Percentiles rank a stretch among this genome's conserved stretches.
phyloP scores from a whole-genome alignment of 176 grass and related monocot genomes.

The Thinopyrum elongatum region DNA sequence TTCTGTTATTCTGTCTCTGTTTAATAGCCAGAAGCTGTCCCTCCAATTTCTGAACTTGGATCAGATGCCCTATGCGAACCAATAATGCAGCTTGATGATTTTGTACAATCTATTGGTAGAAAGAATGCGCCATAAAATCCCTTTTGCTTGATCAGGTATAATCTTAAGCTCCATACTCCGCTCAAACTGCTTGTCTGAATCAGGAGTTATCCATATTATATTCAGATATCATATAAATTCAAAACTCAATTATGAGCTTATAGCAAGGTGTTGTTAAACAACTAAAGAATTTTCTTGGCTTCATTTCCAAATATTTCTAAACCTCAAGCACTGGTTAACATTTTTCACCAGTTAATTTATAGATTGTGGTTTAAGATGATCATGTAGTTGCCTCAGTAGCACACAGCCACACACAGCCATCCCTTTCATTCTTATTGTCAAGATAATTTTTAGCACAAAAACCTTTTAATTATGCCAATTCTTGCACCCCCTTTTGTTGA shows the following conservation, averaged over 20 bases:
- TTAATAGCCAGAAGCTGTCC: constrained; percentile 58
- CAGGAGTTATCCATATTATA: not conserved
- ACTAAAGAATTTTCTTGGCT: not conserved
- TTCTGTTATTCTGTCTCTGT: not conserved
- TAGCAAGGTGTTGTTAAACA: not conserved
- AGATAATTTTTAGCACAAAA: not conserved
- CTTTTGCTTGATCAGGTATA: constrained; percentile 78
- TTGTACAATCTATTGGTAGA: constrained; percentile 45
- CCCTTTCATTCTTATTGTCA: not conserved
- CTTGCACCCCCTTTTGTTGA: too few relatives aligned
- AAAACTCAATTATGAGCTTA: not conserved
- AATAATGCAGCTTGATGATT: constrained; percentile 49
- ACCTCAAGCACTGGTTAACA: not conserved
- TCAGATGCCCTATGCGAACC: constrained; percentile 66
- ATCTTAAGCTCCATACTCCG: not conserved
- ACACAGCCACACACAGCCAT: too few relatives aligned
- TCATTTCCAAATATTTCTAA: not conserved
- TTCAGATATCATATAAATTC: not conserved
- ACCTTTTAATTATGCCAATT: not conserved
- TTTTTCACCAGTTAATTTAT: not conserved
- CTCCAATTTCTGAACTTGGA: constrained; percentile 76
- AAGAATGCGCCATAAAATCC: constrained; percentile 61
- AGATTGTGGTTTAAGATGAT: not conserved
- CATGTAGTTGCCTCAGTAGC: not conserved
- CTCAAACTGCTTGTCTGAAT: not conserved